A percentile compares a stretch with the other conserved stretches of the same genome.
Evolutionary conservation across 2,329 filamentous ascomycete species (phyloP).

Genomic region (Endocalyx cinctus): DNA sequence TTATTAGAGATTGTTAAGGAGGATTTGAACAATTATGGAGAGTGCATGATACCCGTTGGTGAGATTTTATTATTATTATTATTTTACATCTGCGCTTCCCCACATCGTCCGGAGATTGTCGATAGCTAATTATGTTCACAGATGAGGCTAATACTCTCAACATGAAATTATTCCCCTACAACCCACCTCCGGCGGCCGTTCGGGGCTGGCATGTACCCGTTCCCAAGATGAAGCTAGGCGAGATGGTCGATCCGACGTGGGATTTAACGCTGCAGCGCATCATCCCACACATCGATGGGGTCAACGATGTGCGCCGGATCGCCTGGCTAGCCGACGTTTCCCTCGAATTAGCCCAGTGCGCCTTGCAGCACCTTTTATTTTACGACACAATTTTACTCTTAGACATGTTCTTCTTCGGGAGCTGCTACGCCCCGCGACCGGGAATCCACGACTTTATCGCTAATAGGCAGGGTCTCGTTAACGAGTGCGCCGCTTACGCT

Average conservation of each 20-base stretch:
- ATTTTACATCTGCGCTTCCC: not conserved
- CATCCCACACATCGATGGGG: conserved; percentile 81
- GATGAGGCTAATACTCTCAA: conserved; percentile 94
- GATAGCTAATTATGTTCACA: conserved; percentile 28
- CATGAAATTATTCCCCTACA: conserved; percentile 88
- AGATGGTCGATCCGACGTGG: conserved; percentile 64
- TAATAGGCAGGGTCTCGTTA: conserved; percentile 69
- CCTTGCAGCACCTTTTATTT: conserved; percentile 84
- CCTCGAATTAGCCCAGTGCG: conserved; percentile 77
- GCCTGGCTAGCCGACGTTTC: conserved; percentile 82
- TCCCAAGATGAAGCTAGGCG: conserved; percentile 58
- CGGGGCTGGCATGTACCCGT: conserved; percentile 90
- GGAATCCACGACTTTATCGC: conserved; percentile 75
- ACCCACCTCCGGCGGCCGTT: conserved; percentile 70
- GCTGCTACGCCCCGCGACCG: conserved; percentile 79
- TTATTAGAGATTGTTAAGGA: conserved; percentile 76
- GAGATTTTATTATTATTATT: too few relatives aligned
- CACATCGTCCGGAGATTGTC: not conserved
- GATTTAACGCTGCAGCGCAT: conserved; percentile 76
- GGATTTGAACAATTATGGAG: conserved; percentile 93
- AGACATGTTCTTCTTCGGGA: conserved; percentile 91
- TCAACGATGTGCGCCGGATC: conserved; percentile 84
- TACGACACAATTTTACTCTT: conserved; percentile 87
- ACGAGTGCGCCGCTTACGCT: conserved; percentile 85
- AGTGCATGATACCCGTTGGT: conserved; percentile 98